Percentiles rank a stretch among this genome's conserved stretches.
phyloP scores from a whole-genome alignment of 176 grass and related monocot species.

The Musa schizocarpa region DNA sequence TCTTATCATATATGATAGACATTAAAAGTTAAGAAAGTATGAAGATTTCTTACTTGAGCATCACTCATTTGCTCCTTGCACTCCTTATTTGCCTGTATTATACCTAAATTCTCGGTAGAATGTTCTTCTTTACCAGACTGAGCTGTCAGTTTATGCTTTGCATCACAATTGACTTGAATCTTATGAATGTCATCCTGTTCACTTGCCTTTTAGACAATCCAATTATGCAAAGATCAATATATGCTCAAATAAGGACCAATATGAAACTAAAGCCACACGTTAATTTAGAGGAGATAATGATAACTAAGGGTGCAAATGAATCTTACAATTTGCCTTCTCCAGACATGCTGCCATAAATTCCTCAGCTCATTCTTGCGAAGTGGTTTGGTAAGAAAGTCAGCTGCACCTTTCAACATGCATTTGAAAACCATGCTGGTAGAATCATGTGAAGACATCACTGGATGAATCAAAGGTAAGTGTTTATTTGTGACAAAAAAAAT shows the following conservation, averaged over 20 bases:
- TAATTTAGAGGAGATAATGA: not conserved
- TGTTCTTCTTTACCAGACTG: constrained; percentile 11
- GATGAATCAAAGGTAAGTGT: constrained; percentile 18
- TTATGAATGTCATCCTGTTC: constrained; percentile 24
- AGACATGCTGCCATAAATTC: constrained; percentile 98
- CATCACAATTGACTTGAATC: constrained; percentile 40
- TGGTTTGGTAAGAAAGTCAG: constrained; percentile 95
- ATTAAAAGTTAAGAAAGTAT: not conserved
- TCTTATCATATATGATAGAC: not conserved
- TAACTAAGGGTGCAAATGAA: not conserved
- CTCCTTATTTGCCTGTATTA: constrained; percentile 39
- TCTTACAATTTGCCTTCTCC: constrained; percentile 90
- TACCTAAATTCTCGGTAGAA: constrained; percentile 21
- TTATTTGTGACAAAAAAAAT: not conserved
- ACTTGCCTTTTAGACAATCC: constrained; percentile 43
- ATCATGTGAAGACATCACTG: constrained; percentile 99
- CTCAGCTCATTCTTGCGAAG: constrained; percentile 85
- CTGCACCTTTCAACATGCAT: constrained; percentile 96
- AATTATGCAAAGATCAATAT: constrained; percentile 6
- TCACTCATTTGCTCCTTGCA: constrained; percentile 84
- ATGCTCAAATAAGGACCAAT: not conserved
- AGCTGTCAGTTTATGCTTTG: constrained; percentile 20
- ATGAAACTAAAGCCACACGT: not conserved
- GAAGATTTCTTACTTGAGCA: constrained; percentile 76
- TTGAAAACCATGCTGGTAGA: constrained; percentile 96